These are phyloP conservation scores for Blastobotrys aristatus DNA, from an alignment of 1,139 yeast species.

Conservation along the genomic window DNA sequence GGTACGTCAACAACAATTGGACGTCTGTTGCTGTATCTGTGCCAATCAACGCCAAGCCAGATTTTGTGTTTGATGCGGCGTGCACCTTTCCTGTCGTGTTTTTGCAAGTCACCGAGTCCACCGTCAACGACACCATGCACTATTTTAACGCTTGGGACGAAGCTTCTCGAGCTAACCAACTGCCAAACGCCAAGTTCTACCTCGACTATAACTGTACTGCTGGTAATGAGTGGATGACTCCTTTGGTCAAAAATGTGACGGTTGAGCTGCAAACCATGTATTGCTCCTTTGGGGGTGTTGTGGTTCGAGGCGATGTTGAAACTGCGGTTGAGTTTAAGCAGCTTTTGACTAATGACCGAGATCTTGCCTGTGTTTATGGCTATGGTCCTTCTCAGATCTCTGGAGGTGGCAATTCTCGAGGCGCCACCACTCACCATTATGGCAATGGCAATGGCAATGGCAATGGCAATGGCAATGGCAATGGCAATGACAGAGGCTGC, in stretches of 20 bases:
- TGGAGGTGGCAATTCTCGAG: background rate
- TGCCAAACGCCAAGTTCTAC: background rate
- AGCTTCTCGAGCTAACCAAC: background rate
- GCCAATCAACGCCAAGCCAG: background rate
- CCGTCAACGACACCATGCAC: background rate
- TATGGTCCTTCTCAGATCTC: background rate
- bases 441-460: background rate
- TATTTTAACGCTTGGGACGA: background rate
- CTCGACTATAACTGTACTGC: background rate
- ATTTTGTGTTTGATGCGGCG: background rate
- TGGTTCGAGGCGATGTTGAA: background rate
- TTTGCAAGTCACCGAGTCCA: background rate
- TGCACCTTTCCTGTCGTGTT: background rate
- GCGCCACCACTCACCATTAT: background rate
- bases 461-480: background rate
- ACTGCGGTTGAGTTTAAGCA: background rate
- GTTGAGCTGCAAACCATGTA: background rate
- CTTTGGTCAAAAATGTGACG: background rate
- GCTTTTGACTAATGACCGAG: background rate
- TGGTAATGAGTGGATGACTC: background rate
- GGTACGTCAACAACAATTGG: background rate
- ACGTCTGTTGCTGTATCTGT: background rate
- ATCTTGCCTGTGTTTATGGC: background rate
- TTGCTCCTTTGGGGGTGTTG: background rate
- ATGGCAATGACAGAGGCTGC: background rate